Base-by-base conservation (phyloP, 176 grass and related monocot genomes). In the Eremochloa ophiuroides region DNA sequence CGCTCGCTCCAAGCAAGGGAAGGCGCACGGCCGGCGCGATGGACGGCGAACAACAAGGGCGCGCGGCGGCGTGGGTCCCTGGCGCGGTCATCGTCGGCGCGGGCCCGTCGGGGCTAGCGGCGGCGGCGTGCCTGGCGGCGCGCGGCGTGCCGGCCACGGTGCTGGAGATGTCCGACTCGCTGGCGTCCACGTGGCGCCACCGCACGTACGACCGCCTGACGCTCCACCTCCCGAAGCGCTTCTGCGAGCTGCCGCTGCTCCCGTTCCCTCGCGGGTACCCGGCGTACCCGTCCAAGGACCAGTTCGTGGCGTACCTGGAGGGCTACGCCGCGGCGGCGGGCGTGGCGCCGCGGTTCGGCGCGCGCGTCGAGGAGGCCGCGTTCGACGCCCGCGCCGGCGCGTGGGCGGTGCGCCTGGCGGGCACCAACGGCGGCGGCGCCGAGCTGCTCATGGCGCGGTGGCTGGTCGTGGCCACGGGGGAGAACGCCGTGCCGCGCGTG, bases 191-290 rank as follows among this genome's bases (percentile, higher is more conserved):
- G 34, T 99, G 96, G 96, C 93, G 88, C 50, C 88, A 95, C 65
- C 82, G 91, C 66, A 99, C 89, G 60, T 99, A 99, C 72, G 91
- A 99, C 82, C 86, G 96, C 9, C 93, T 99, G 58, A 89, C 87
- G 60, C 96, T 99, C 44, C 93, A 99, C 89, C 93, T 99, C 29
- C 96, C 96, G 28, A 95, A 88, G 82, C 83, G 83, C 76, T 99
- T 99, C 88, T 95, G 96, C 76, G 85, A 99, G 91, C 96, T 99
- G 37, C 96, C 96, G 1, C 66, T 90, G 43, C 81, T 93, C 35
- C 88, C 86, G 9, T 99, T 99, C 82, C 96, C 96, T 11, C 40
- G 71, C 7, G 82, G 53, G 1, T 93, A 88, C 74, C 96, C 96
- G 26, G 79, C 79, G 39, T 95, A 99, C 85, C 96, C 96, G 28